Conservation (phyloP, 805 yeast genomes). For the Debaryomyces tyrocola region DNA sequence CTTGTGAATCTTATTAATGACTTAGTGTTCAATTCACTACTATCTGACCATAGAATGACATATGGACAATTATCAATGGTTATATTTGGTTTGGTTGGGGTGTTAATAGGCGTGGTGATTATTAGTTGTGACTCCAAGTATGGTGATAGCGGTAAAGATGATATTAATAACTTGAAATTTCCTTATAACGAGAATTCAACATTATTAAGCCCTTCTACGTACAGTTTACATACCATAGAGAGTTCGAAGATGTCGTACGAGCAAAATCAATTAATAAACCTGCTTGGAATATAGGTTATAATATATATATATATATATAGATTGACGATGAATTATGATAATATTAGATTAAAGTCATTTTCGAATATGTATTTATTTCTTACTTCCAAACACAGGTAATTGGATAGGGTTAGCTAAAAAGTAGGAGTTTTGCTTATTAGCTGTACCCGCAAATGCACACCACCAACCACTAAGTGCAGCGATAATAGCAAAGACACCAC, state of each 20-base stretch:
- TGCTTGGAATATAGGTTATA: constrained; percentile 28
- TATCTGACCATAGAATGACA: constrained; percentile 40
- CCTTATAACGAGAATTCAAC: constrained; percentile 9
- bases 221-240: neutral
- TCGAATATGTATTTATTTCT: neutral
- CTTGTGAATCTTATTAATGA: constrained; percentile 53
- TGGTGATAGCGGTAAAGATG: constrained; percentile 4
- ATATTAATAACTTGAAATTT: constrained; percentile 13
- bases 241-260: constrained; percentile 43
- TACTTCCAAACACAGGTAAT: constrained; percentile 18
- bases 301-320: neutral
- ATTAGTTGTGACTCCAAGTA: constrained; percentile 42
- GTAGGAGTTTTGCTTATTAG: constrained; percentile 58
- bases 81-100: constrained; percentile 47
- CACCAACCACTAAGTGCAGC: constrained; percentile 58
- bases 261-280: constrained; percentile 50
- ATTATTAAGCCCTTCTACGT: neutral
- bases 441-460: constrained; percentile 60
- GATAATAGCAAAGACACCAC: constrained; percentile 58
- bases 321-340: no score
- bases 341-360: no score
- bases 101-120: constrained; percentile 66
- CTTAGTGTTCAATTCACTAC: constrained; percentile 59
- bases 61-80: constrained; percentile 53
- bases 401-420: constrained; percentile 47